These are phyloP conservation scores for Rhizopogon salebrosus DNA, from an alignment of 768 basidiomycete genomes.

Conservation along the genomic window DNA sequence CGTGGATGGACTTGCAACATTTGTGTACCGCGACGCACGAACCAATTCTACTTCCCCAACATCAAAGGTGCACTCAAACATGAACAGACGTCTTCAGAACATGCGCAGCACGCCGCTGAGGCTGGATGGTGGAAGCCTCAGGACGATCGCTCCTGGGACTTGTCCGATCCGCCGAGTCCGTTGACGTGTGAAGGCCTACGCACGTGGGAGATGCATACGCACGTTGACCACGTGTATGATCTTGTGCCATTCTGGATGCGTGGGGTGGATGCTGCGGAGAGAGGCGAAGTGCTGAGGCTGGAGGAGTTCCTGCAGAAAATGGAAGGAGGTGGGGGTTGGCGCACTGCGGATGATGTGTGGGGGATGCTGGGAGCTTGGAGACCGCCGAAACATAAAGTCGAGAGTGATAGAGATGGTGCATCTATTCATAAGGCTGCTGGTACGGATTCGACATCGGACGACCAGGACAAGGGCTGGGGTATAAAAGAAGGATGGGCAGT, in stretches of 20 bases:
- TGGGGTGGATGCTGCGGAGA: slow-evolving; percentile 42
- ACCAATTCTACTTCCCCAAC: slow-evolving; percentile 18
- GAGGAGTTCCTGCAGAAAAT: slow-evolving; percentile 42
- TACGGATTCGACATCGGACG: slow-evolving; percentile 13
- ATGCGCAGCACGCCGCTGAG: slow-evolving; percentile 11
- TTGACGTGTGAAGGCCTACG: slow-evolving; percentile 25
- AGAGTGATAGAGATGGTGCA: slow-evolving; percentile 8
- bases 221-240: slow-evolving; percentile 44
- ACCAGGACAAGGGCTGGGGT: slow-evolving; percentile 15
- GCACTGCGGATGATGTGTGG: slow-evolving; percentile 22
- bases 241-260: slow-evolving; percentile 51
- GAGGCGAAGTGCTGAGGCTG: slow-evolving; percentile 36
- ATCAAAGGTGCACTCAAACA: slow-evolving; percentile 27
- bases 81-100: slow-evolving; percentile 19
- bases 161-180: slow-evolving; percentile 23
- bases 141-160: slow-evolving; percentile 22
- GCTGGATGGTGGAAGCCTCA: slow-evolving; percentile 7
- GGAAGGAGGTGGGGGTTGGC: slow-evolving; percentile 29
- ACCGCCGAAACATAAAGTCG: neutral
- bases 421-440: slow-evolving; percentile 12
- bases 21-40: slow-evolving; percentile 21
- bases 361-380: slow-evolving; percentile 24
- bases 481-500: slow-evolving; percentile 12
- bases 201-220: slow-evolving; percentile 24
- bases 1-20: slow-evolving; percentile 29